Evolutionary conservation across 2,329 filamentous ascomycete species (phyloP), one percentile per base, ranked within the genome.

Genomic region (Alternaria sp.): DNA sequence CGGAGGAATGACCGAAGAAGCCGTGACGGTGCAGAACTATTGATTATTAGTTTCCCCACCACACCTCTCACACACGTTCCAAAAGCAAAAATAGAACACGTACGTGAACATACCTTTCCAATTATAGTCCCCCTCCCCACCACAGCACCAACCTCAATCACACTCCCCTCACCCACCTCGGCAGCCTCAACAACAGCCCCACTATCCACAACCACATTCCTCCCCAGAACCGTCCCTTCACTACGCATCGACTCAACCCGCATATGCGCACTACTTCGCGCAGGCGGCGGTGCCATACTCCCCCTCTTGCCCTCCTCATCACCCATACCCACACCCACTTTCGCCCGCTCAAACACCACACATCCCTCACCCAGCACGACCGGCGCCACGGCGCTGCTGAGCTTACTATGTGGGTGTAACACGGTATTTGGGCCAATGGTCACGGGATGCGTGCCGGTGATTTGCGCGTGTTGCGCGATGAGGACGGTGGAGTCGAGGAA

Each of bases 391-490:
- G 77, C 74, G 40, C 81, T 81, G 38, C 74, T 77, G 30, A 84
- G 74, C 52, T 73, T 89, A 16, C 90, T 87, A 50, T 94, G 92
- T 1, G 95, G 94, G 73, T 98, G 94, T n/a, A 99, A 81, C 7
- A 97, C 87, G 4, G 88, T 90, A 73, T 93, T 89, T 25, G 91
- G 85, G 58, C 90, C 90, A 64, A 98, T 88, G 45, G 88, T 90
- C 65, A 99, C 92, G 2, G 88, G 89, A 75, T 96, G 86, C 3
- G 86, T 89, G 65, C 95, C 95, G n/a, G 80, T 87, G 18, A 84
- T 71, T 36, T 80, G 74, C 3, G 81, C 82, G 67, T 83, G 82
- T 43, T 83, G 80, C 5, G 82, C 81, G 53, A 85, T 78, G 52
- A 84, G 78, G 54, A 81, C 82, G 4, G 78, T 75, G 32, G 81